These are phyloP conservation scores for Diaporthe humulicola DNA, from an alignment of 2,329 filamentous ascomycete species.

Conservation along the genomic window DNA sequence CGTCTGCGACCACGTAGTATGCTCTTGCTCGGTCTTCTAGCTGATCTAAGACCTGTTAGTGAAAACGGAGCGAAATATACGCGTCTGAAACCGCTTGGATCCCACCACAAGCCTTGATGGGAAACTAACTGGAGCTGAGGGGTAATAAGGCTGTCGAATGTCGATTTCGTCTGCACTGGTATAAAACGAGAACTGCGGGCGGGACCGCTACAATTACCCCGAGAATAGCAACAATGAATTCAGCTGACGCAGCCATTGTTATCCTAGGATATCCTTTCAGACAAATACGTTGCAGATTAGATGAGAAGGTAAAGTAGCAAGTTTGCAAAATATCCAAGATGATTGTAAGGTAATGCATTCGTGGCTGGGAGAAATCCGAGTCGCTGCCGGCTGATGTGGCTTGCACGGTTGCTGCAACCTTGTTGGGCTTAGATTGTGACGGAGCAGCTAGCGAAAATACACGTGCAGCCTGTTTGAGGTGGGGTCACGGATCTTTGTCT, in stretches of 20 bases:
- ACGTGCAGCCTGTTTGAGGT: no score
- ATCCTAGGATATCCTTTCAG: no score
- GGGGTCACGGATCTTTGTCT: no score
- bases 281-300: neutral
- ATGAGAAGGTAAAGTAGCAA: neutral
- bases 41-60: neutral
- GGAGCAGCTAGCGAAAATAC: no score
- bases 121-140: neutral
- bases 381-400: no score
- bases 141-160: neutral
- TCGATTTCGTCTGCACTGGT: neutral
- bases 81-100: neutral
- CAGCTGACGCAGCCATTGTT: neutral
- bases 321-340: neutral
- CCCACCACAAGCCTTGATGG: neutral
- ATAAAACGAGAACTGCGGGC: neutral
- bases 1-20: neutral
- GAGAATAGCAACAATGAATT: neutral
- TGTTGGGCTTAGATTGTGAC: no score
- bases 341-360: no score
- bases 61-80: neutral
- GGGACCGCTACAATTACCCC: constrained; percentile 1
- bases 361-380: no score
- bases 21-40: neutral
- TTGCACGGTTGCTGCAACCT: no score